A percentile compares a stretch with the other conserved stretches of the same genome.
phyloP scores from a whole-genome alignment of 2,329 filamentous ascomycete genomes.

The Fusarium papillatum region DNA sequence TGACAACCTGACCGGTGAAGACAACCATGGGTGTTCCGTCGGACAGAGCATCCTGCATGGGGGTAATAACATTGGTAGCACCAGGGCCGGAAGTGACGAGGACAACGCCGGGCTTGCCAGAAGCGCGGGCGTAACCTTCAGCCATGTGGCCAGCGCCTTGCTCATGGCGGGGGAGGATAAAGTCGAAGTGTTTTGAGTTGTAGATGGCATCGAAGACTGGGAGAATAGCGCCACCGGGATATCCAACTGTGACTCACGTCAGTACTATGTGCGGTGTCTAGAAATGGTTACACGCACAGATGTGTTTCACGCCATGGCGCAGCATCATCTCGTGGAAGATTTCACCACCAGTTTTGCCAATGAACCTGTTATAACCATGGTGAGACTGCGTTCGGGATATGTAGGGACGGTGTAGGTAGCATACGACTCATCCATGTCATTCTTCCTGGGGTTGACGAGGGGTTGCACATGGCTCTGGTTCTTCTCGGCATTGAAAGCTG shows the following conservation, averaged over 20 bases:
- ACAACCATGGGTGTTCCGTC: constrained; percentile 98
- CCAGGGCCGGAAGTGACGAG: constrained; percentile 97
- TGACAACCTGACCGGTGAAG: constrained; percentile 94
- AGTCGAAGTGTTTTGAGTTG: constrained; percentile 97
- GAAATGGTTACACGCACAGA: constrained; percentile 76
- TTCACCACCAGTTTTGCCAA: constrained; percentile 94
- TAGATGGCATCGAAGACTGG: constrained; percentile 99
- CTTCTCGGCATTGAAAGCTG: constrained; percentile 68
- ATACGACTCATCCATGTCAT: constrained; percentile 86
- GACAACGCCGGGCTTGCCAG: constrained; percentile 94
- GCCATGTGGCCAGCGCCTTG: constrained; percentile 99
- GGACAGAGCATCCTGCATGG: constrained; percentile 95
- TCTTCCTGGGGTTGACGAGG: constrained; percentile 70
- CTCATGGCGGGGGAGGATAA: constrained; percentile 95
- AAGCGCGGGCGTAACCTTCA: constrained; percentile 94
- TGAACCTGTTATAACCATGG: constrained; percentile 70
- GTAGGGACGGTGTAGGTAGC: constrained; percentile 49
- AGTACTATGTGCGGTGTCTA: constrained; percentile 34
- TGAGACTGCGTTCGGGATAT: constrained; percentile 5
- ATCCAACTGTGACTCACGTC: constrained; percentile 72
- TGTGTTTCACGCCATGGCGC: constrained; percentile 89
- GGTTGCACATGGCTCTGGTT: constrained; percentile 76
- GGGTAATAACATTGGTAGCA: constrained; percentile 96
- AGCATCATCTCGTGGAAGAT: constrained; percentile 99
- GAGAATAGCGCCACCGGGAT: constrained; percentile 95